Base-by-base conservation (phyloP, 2,329 filamentous ascomycete species). In the Cladosporium sphaerospermum region DNA sequence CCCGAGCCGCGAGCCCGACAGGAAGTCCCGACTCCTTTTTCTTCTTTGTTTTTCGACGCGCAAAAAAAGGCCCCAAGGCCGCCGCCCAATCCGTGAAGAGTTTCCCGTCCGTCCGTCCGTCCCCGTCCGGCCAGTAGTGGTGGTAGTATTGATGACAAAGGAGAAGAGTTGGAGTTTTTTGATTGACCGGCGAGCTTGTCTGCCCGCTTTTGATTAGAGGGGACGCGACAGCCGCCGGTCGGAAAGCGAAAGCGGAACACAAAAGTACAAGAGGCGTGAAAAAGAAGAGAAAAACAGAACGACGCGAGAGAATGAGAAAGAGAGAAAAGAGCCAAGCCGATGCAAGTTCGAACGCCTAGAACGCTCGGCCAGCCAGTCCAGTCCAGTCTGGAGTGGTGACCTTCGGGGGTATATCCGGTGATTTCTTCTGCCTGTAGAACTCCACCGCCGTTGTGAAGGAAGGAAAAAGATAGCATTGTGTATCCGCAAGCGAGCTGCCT, bases 391-490 rank as follows among this genome's bases (percentile, higher is more conserved):
- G 16, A 51, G 16, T 31, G 40, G 48, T 32, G 48, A 44, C 48
- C 44, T 51, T 51, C 40, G 39, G 48, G 40, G 48, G 48, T 51
- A 51, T 51, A 51, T 51, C 48, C 48, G 48, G 40, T 51, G 48
- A 36, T 51, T 39, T 51, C 44, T 32, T 50, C 39, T 51, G 48
- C 48, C 48, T 37, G 32, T 50, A 51, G 40, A 51, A 51, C 48
- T 51, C 48, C 48, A 51, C 40, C 48, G 31, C 48, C 48, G 40
- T 51, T 32, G 44, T 44, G 48, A 51, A 51, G 48, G 48, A 51
- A 51, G 44, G 48, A 51, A 44, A 40, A 51, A 51, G 48, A 51
- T 44, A 40, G 19, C 28, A 36, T 44, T 51, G 48, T 34, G 23
- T 31, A 33, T 16, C 28, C 39, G 39, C 47, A 50, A 50, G 47